Base-by-base conservation (phyloP, 305 asterid genomes). In the Rubia peregrina region DNA sequence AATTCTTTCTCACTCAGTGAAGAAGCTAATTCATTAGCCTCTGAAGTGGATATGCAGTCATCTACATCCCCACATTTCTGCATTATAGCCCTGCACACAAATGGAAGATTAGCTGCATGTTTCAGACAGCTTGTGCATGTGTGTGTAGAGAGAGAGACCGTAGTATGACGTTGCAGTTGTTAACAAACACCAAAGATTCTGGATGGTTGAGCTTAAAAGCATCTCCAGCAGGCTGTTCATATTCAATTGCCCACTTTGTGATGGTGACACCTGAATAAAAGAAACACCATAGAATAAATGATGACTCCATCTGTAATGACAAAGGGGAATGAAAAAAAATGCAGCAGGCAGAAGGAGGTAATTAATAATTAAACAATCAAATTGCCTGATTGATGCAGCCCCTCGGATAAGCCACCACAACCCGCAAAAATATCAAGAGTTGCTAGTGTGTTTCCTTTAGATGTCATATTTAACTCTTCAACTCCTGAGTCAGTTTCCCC, bases 171-270 rank as follows among this genome's bases (percentile, higher is more conserved):
- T 88, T 94, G 83, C 97, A 94, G 73, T 94, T 89, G 72, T 88
- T 87, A 53, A 94, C 82, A 71, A 94, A 88, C 67, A 88, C 96
- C 70, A 75, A 68, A 12, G 98, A 77, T 74, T 73, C 88, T 6
- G 97, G 97, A 78, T 94, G 95, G 83, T 94, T 94, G 78, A 91
- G 97, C 79, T 71, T 91, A 83, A 94, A 94, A 61, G 99, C 98
- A 76, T 87, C 90, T 78, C 90, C 98, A 70, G 98, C 98, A 63
- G 96, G 85, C 63, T 80, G 95, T 64, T 91, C 99, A 66, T 94
- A 94, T 82, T 94, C 98, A 72, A 94, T 94, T 57, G 99, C 99
- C 99, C 99, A 94, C 80, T 88, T 94, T 30, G 99, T 87, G 61
- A 48, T 72, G 44, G 96, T 67, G 53, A 73, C 87, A 68, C 97